Evolutionary conservation across 2,329 filamentous ascomycete species (phyloP).

Genomic region (Sphaceloma murrayae): DNA sequence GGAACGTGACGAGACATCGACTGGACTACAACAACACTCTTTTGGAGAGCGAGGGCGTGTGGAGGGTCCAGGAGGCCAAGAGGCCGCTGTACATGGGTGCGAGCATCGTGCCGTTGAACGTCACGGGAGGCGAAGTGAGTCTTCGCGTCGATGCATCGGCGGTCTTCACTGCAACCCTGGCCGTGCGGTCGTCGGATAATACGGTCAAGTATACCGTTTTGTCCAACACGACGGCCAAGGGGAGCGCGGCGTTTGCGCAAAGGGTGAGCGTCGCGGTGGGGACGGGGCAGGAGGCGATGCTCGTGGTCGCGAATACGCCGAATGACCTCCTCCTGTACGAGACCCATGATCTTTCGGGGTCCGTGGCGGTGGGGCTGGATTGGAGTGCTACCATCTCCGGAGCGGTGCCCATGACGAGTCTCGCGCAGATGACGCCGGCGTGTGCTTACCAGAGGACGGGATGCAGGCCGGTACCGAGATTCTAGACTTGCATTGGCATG

Average conservation of each 20-base stretch:
- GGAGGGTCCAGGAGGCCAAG: slow-evolving; percentile 33
- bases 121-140: slow-evolving; percentile 27
- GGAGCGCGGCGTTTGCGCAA: slow-evolving; percentile 16
- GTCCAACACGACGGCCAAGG: neutral
- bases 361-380: slow-evolving; percentile 31
- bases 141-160: slow-evolving; percentile 29
- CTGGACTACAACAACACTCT: slow-evolving; percentile 40
- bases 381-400: slow-evolving; percentile 32
- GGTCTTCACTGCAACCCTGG: slow-evolving; percentile 36
- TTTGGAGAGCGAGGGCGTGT: slow-evolving; percentile 35
- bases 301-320: slow-evolving; percentile 44
- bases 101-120: slow-evolving; percentile 38
- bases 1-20: slow-evolving; percentile 20
- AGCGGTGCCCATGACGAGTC: slow-evolving; percentile 16
- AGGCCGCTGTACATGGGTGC: slow-evolving; percentile 39
- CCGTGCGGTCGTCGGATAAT: slow-evolving; percentile 29
- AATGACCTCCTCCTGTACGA: slow-evolving; percentile 37
- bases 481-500: too few species aligned
- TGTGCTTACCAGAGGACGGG: neutral
- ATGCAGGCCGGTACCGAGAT: neutral
- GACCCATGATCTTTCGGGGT: slow-evolving; percentile 31
- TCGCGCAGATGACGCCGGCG: neutral
- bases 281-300: slow-evolving; percentile 36
- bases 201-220: slow-evolving; percentile 1
- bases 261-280: slow-evolving; percentile 30